A percentile compares a stretch with the other conserved stretches of the same genome.
These are phyloP conservation scores for Beverwykella pulmonaria DNA, from an alignment of 495 filamentous ascomycete genomes.

Conservation along the genomic window DNA sequence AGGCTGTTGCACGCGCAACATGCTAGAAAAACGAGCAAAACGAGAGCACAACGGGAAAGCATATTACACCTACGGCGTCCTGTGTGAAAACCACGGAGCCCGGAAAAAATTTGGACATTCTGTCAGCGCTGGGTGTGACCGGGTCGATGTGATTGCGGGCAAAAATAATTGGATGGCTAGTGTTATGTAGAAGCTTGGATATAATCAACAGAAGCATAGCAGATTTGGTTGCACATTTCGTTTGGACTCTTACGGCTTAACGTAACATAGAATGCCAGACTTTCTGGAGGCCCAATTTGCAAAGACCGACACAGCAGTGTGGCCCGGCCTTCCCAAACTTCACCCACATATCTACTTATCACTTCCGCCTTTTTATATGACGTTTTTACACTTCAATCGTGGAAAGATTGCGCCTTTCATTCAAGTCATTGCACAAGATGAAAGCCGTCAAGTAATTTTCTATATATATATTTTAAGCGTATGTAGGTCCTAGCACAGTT, in stretches of 20 bases:
- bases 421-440: background rate
- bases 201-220: background rate
- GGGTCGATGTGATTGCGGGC: slow-evolving; percentile 2
- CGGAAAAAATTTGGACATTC: slow-evolving; percentile 3
- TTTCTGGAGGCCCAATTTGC: background rate
- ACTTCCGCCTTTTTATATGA: background rate
- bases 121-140: slow-evolving; percentile 3
- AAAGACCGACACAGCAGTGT: background rate
- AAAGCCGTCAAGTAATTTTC: too few species aligned
- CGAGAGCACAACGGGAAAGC: too few species aligned
- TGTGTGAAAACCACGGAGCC: slow-evolving; percentile 11
- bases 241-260: background rate
- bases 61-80: slow-evolving; percentile 3
- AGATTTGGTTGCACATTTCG: background rate
- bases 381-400: background rate
- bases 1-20: too few species aligned
- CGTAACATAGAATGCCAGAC: background rate
- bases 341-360: background rate
- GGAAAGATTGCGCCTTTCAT: background rate
- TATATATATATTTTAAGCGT: too few species aligned
- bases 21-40: too few species aligned
- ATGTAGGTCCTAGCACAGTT: too few species aligned
- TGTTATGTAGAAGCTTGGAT: background rate
- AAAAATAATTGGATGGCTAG: background rate
- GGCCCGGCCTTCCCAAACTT: background rate